Percentiles rank a stretch among this genome's conserved stretches.
Evolutionary conservation across 2,329 filamentous ascomycete species (phyloP).

Genomic region (Stromatinia cepivora): DNA sequence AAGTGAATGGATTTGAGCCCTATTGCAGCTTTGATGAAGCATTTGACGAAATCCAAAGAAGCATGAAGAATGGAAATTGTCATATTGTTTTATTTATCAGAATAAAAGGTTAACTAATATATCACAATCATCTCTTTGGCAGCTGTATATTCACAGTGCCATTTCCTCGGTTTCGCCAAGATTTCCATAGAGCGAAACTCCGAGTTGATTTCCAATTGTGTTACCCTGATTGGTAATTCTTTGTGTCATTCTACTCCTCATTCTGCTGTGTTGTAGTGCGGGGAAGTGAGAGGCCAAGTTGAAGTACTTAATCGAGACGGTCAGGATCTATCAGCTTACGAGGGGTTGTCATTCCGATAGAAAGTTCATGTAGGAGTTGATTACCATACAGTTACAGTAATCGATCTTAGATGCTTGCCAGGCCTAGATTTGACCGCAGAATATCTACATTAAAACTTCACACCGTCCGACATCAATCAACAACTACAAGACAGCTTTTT

Average conservation of each 20-base stretch:
- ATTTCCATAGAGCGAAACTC: background rate
- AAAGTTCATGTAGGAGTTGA: background rate
- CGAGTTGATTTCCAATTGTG: constrained; percentile 3
- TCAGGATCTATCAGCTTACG: background rate
- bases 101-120: too few relatives aligned
- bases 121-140: too few relatives aligned
- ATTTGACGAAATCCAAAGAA: too few relatives aligned
- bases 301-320: background rate
- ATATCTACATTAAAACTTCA: background rate
- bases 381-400: background rate
- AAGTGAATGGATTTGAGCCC: too few relatives aligned
- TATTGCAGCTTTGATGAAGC: too few relatives aligned
- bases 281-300: background rate
- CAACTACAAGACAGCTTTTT: background rate
- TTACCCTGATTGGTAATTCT: background rate
- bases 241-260: background rate
- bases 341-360: background rate
- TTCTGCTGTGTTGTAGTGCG: background rate
- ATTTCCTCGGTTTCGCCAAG: background rate
- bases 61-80: too few relatives aligned
- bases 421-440: background rate
- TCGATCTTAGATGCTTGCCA: background rate
- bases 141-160: too few relatives aligned
- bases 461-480: background rate
- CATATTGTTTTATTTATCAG: too few relatives aligned